Base-by-base conservation (phyloP, 352 stramenopile species). In the Globisporangium barbulae region DNA sequence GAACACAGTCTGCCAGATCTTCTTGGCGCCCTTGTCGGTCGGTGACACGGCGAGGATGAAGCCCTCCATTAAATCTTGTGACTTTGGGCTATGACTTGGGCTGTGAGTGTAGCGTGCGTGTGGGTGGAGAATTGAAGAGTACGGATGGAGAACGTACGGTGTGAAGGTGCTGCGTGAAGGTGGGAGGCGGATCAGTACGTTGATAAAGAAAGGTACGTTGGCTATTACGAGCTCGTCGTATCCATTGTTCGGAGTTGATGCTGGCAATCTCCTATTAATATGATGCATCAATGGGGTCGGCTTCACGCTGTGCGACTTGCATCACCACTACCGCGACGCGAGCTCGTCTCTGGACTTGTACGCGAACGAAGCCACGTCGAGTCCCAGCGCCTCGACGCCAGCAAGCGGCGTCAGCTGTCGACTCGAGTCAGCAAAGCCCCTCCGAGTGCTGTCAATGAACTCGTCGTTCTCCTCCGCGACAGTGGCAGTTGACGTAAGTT, bases 351-450 rank as follows among this genome's bases (percentile, higher is more conserved):
- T 63, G 6, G 59, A 59, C 67, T 63, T 79, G 68, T 89, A 90
- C 22, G 64, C 59, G 53, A 89, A 90, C 10, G 75, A 75, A 8
- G 71, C 73, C 53, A 91, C 69, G 59, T 88, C 77, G 25, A 91
- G 62, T 5, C 83, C 81, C 12, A 91, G 74, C 19, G 68, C 61
- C 22, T 83, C 59, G 9, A 91, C 67, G 13, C 77, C 71, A 19
- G 74, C 78, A 22, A 88, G 74, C 44, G 50, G 63, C 45, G 66
- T 65, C 19, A 28, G 21, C 33, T 50, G 42, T 62, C 55, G 53
- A 58, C 59, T 62, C 49, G 48, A 13, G 55, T 39, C 37, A 52
- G 5, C 28, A 21, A 65, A 44, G 12, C 33, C 21, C 25, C 30
- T 54, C 15, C 10, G 35, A 48, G 42, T 48, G 37, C 33, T 59